Conservation (phyloP, 495 filamentous ascomycete species). For the Xylaria longipes region DNA sequence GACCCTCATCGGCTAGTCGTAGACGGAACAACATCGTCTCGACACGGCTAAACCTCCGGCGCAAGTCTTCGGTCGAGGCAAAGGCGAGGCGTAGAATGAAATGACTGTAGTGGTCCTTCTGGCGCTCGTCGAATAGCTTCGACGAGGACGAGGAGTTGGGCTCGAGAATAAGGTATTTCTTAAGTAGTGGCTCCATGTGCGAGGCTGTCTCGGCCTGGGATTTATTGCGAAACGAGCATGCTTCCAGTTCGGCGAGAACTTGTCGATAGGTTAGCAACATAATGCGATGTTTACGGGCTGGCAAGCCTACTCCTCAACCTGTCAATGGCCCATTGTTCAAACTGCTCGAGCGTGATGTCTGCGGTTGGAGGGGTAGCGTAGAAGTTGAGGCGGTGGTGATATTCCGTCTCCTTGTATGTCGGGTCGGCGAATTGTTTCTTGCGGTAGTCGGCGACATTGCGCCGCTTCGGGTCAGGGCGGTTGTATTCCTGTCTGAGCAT, state of each 20-base stretch:
- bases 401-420: conserved; percentile 73
- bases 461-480: conserved; percentile 82
- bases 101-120: conserved; percentile 97
- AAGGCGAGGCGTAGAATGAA: conserved; percentile 97
- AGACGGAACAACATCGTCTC: conserved; percentile 89
- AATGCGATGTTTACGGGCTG: not conserved
- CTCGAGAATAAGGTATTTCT: conserved; percentile 85
- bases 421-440: conserved; percentile 85
- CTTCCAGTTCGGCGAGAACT: conserved; percentile 96
- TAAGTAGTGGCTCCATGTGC: conserved; percentile 80
- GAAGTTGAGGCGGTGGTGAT: conserved; percentile 88
- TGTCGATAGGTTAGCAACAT: conserved; percentile 28
- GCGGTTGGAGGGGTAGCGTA: conserved; percentile 87
- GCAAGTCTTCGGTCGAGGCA: conserved; percentile 85
- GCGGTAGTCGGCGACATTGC: conserved; percentile 74
- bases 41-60: conserved; percentile 83
- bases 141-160: conserved; percentile 70
- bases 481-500: conserved; percentile 78
- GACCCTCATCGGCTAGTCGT: conserved; percentile 74
- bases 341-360: conserved; percentile 96
- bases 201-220: conserved; percentile 74
- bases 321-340: conserved; percentile 99
- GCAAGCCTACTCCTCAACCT: conserved; percentile 69
- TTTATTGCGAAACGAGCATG: conserved; percentile 93
- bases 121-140: conserved; percentile 72